These are phyloP conservation scores for Tulasnella sp. DNA, from an alignment of 768 basidiomycete genomes.

Conservation along the genomic window DNA sequence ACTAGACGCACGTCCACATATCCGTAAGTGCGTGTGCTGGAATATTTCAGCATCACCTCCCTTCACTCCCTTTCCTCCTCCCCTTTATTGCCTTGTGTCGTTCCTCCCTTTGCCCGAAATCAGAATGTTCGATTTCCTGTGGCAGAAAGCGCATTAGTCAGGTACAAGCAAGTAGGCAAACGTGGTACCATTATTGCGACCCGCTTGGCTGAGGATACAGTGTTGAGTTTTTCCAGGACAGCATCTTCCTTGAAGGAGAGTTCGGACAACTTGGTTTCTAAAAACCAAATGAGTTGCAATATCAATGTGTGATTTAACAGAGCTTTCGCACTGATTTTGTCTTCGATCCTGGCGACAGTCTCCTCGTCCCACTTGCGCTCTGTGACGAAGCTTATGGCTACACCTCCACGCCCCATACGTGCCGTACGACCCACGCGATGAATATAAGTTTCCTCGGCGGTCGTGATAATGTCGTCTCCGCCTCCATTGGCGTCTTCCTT, in stretches of 20 bases:
- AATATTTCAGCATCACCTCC: neutral
- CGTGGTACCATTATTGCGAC: constrained; percentile 81
- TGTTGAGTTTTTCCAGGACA: constrained; percentile 80
- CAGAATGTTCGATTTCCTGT: constrained; percentile 79
- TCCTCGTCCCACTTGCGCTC: constrained; percentile 78
- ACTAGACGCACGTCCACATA: neutral
- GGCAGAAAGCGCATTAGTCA: neutral
- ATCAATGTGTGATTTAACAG: neutral
- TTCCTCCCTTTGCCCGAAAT: constrained; percentile 85
- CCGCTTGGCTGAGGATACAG: constrained; percentile 88
- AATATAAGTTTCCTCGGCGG: constrained; percentile 78
- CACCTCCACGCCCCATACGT: constrained; percentile 80
- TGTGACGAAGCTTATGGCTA: constrained; percentile 91
- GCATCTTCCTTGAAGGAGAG: constrained; percentile 71
- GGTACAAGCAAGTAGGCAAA: neutral
- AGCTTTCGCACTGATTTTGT: constrained; percentile 66
- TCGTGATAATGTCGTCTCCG: constrained; percentile 18
- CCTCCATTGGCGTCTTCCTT: neutral
- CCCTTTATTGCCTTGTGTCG: constrained; percentile 52
- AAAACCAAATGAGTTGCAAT: constrained; percentile 6
- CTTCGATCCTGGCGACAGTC: constrained; percentile 74
- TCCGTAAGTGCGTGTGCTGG: neutral
- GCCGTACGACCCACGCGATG: constrained; percentile 95
- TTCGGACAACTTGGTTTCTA: constrained; percentile 72
- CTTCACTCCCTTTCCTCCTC: neutral